Conservation (phyloP, 768 basidiomycete genomes). For the Suillus luteus region DNA sequence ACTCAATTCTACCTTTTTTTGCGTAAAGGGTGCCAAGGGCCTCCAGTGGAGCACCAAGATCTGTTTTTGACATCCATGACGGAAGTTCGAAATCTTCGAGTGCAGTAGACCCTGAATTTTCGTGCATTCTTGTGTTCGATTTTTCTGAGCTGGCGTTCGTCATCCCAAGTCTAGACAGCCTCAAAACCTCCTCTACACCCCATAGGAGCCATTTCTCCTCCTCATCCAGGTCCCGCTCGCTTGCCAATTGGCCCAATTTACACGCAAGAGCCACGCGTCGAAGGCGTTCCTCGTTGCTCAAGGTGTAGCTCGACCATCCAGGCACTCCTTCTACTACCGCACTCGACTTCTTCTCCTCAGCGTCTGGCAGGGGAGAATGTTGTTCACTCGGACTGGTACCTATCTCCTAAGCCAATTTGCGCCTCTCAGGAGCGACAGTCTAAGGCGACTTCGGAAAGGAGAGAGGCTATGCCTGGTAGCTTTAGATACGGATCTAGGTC, state of each 20-base stretch:
- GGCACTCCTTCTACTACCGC: background rate
- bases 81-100: slow-evolving; percentile 60
- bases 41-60: slow-evolving; percentile 69
- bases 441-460: slow-evolving; percentile 53
- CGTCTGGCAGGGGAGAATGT: slow-evolving; percentile 10
- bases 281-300: slow-evolving; percentile 40
- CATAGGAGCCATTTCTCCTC: slow-evolving; percentile 45
- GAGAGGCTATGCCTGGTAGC: slow-evolving; percentile 64
- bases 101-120: slow-evolving; percentile 25
- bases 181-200: slow-evolving; percentile 46
- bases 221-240: slow-evolving; percentile 38
- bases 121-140: background rate
- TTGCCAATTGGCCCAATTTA: slow-evolving; percentile 47
- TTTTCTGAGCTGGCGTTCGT: slow-evolving; percentile 1
- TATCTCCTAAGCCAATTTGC: slow-evolving; percentile 24
- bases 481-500: slow-evolving; percentile 66
- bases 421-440: slow-evolving; percentile 28
- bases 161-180: slow-evolving; percentile 23
- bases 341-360: background rate
- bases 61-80: slow-evolving; percentile 58
- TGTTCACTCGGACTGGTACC: slow-evolving; percentile 12
- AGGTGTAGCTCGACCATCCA: slow-evolving; percentile 28
- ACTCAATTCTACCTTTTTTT: slow-evolving; percentile 51
- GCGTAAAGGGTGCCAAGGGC: slow-evolving; percentile 66
- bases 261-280: slow-evolving; percentile 47